Percentiles rank a stretch among this genome's conserved stretches.
These are phyloP conservation scores for Bryoerythrophyllum caledonicum DNA, from an alignment of 225 moss, liverwort and hornwort genomes.

Conservation along the genomic window DNA sequence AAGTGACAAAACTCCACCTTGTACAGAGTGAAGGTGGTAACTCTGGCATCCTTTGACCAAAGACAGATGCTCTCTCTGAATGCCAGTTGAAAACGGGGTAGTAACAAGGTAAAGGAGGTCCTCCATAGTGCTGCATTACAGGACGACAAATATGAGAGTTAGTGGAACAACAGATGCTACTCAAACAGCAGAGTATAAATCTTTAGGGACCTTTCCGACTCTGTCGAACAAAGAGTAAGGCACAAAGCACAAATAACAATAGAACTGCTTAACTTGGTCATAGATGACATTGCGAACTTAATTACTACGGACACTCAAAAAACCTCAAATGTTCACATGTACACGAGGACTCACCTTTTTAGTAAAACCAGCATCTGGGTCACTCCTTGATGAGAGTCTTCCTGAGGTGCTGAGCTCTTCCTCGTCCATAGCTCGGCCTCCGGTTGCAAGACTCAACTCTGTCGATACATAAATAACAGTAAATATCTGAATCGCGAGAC, in stretches of 20 bases:
- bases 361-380: conserved; percentile 44
- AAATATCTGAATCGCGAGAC: conserved; percentile 4
- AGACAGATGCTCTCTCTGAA: conserved; percentile 67
- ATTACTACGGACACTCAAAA: neutral
- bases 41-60: conserved; percentile 84
- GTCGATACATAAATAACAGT: conserved; percentile 12
- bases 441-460: conserved; percentile 74
- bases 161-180: conserved; percentile 12
- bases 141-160: conserved; percentile 11
- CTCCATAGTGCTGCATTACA: conserved; percentile 78
- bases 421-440: conserved; percentile 72
- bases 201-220: conserved; percentile 1
- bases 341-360: conserved; percentile 40
- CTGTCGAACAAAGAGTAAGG: conserved; percentile 15
- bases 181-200: neutral
- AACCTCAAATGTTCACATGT: neutral
- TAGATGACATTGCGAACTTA: neutral
- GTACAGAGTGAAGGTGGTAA: conserved; percentile 67
- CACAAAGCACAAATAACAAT: conserved; percentile 1
- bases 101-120: conserved; percentile 85
- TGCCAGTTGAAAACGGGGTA: conserved; percentile 95
- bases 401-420: conserved; percentile 92
- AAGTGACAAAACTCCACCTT: conserved; percentile 49
- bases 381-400: conserved; percentile 62
- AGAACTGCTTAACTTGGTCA: conserved; percentile 8